phyloP scores from a whole-genome alignment of 2,329 filamentous ascomycete species.

The Lecanosticta acicola region DNA sequence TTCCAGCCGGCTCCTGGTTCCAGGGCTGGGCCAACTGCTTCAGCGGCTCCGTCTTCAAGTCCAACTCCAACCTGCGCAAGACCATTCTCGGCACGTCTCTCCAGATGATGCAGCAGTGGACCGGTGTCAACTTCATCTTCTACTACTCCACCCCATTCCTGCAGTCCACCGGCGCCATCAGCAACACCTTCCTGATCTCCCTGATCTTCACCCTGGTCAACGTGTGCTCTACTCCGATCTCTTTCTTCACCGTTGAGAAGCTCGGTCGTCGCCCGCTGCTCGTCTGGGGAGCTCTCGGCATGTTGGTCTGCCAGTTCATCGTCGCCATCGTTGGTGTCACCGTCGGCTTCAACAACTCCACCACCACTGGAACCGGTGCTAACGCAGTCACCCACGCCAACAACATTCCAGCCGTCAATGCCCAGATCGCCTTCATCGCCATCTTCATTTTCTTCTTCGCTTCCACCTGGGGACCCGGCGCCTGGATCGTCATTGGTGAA shows the following conservation, averaged over 20 bases:
- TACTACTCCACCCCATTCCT: constrained; percentile 73
- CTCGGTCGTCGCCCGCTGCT: constrained; percentile 76
- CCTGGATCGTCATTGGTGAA: constrained; percentile 73
- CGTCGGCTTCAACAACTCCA: constrained; percentile 35
- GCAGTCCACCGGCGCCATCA: constrained; percentile 67
- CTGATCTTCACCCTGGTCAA: constrained; percentile 86
- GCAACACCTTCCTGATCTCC: constrained; percentile 74
- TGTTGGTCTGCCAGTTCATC: constrained; percentile 83
- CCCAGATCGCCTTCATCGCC: constrained; percentile 81
- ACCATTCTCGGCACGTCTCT: constrained; percentile 44
- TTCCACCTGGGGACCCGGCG: constrained; percentile 75
- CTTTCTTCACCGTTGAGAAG: constrained; percentile 79
- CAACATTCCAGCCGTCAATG: constrained; percentile 43
- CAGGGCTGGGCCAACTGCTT: constrained; percentile 64
- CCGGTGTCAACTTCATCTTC: constrained; percentile 91
- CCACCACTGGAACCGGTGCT: constrained; percentile 27
- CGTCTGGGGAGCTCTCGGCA: constrained; percentile 70
- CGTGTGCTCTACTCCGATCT: constrained; percentile 76
- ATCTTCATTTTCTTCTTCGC: constrained; percentile 94
- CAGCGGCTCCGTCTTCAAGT: constrained; percentile 47
- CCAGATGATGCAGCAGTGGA: constrained; percentile 55
- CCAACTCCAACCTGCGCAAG: constrained; percentile 46
- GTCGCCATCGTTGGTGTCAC: constrained; percentile 61
- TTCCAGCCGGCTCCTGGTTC: constrained; percentile 61
- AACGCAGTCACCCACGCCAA: constrained; percentile 37